These are phyloP conservation scores for Solanum chacoense DNA, from an alignment of 305 asterid genomes.

Conservation along the genomic window DNA sequence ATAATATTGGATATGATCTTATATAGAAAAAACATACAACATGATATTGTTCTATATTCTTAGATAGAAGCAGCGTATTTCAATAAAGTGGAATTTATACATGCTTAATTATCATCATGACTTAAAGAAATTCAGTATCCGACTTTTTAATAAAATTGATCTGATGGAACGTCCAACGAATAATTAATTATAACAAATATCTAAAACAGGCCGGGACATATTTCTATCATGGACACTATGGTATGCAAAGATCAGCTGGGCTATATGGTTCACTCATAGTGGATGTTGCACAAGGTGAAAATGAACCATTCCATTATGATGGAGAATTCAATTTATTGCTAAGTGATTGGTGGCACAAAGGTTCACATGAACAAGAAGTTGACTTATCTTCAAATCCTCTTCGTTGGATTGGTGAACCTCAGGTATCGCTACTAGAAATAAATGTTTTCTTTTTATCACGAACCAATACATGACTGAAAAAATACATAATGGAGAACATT, in stretches of 20 bases:
- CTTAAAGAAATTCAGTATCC: not conserved
- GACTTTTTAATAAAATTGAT: not conserved
- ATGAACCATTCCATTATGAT: slow-evolving; percentile 48
- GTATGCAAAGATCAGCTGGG: slow-evolving; percentile 89
- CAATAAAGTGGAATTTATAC: not conserved
- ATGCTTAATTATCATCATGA: no score
- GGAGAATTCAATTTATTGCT: slow-evolving; percentile 55
- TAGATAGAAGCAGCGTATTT: not conserved
- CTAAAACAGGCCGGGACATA: slow-evolving; percentile 58
- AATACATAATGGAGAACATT: not conserved
- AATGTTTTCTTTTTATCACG: accelerated
- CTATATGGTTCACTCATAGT: slow-evolving; percentile 66
- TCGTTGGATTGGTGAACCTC: slow-evolving; percentile 87
- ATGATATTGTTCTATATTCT: not conserved
- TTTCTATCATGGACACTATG: slow-evolving; percentile 90
- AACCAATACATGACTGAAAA: not conserved
- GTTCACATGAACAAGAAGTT: slow-evolving; percentile 50
- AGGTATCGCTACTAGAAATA: slow-evolving; percentile 18
- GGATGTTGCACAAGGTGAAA: slow-evolving; percentile 47
- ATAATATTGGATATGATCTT: not conserved
- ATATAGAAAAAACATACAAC: not conserved
- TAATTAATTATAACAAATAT: not conserved
- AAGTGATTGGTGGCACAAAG: slow-evolving; percentile 84
- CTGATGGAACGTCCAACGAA: accelerated
- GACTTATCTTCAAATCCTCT: slow-evolving; percentile 65